Evolutionary conservation across 2,329 filamentous ascomycete species (phyloP).

Genomic region (Onygenales sp.): DNA sequence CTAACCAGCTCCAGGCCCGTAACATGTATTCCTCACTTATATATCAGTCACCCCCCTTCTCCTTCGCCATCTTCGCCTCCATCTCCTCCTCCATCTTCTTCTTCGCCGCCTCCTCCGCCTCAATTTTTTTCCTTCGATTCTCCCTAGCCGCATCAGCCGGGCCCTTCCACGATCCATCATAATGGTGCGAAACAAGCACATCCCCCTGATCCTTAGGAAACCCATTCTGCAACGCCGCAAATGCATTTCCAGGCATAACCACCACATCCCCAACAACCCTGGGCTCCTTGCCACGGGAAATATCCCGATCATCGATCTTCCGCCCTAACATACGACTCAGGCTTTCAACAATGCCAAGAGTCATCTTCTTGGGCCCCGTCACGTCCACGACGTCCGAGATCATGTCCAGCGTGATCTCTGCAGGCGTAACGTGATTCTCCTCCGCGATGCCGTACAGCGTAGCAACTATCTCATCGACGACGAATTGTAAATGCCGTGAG

Average conservation of each 20-base stretch:
- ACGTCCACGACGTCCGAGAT: conserved; percentile 19
- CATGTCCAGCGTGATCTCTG: conserved; percentile 16
- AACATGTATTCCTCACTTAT: too few relatives aligned
- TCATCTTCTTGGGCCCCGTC: conserved; percentile 21
- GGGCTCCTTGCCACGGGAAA: conserved; percentile 14
- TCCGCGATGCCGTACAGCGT: conserved; percentile 13
- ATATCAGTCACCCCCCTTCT: too few relatives aligned
- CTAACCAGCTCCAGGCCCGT: too few relatives aligned
- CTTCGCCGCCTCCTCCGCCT: conserved; percentile 2
- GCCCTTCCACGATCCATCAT: conserved; percentile 9
- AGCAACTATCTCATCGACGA: conserved; percentile 14
- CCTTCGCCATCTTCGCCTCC: neutral
- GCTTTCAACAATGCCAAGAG: conserved; percentile 14
- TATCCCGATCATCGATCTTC: conserved; percentile 16
- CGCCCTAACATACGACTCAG: conserved; percentile 11
- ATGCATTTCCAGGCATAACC: conserved; percentile 18
- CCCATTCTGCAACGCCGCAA: conserved; percentile 17
- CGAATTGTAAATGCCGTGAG: conserved; percentile 12
- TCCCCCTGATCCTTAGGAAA: conserved; percentile 11
- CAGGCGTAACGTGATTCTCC: conserved; percentile 9
- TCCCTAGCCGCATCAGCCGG: conserved; percentile 4
- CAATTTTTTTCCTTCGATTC: conserved; percentile 1
- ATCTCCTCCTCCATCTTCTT: conserved; percentile 4
- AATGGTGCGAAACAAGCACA: conserved; percentile 8
- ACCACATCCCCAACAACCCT: conserved; percentile 18